Conservation (phyloP, 2,329 filamentous ascomycete species). For the Tolypocladium ovalisporum region DNA sequence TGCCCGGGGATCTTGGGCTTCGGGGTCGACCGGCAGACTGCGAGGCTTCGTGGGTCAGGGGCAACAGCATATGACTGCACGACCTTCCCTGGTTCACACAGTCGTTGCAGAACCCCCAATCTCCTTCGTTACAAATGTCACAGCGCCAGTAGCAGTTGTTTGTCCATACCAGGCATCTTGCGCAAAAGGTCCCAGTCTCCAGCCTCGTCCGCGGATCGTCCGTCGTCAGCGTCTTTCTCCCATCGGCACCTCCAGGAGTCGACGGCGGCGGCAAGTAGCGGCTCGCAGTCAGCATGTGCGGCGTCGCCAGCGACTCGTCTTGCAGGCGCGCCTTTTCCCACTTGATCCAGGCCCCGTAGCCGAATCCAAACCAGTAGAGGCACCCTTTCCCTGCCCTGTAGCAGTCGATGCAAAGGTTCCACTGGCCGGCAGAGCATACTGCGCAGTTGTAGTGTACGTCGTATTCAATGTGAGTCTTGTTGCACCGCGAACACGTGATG, state of each 20-base stretch:
- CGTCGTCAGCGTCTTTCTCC: slow-evolving; percentile 46
- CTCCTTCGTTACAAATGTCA: slow-evolving; percentile 75
- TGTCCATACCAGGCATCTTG: slow-evolving; percentile 59
- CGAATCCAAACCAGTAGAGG: slow-evolving; percentile 81
- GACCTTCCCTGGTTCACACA: slow-evolving; percentile 76
- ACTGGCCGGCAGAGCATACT: slow-evolving; percentile 58
- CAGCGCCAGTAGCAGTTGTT: slow-evolving; percentile 90
- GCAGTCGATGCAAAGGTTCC: slow-evolving; percentile 71
- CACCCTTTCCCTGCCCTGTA: slow-evolving; percentile 72
- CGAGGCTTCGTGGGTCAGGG: slow-evolving; percentile 51
- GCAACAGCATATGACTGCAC: slow-evolving; percentile 73
- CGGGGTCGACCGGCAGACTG: slow-evolving; percentile 23
- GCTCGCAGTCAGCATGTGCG: slow-evolving; percentile 47
- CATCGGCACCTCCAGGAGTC: slow-evolving; percentile 40
- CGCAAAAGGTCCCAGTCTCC: slow-evolving; percentile 77
- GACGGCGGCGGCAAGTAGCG: slow-evolving; percentile 42
- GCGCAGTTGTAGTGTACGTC: slow-evolving; percentile 76
- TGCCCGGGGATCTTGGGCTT: slow-evolving; percentile 30
- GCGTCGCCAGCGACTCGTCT: slow-evolving; percentile 30
- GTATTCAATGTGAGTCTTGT: slow-evolving; percentile 65
- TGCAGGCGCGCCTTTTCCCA: slow-evolving; percentile 46
- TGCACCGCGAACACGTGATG: slow-evolving; percentile 63
- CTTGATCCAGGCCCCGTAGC: slow-evolving; percentile 54
- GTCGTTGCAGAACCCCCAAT: slow-evolving; percentile 86
- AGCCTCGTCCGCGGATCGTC: slow-evolving; percentile 59